A percentile compares a stretch with the other conserved stretches of the same genome.
Conservation (phyloP, 2,329 filamentous ascomycete species). For the Helotiales sp. region DNA sequence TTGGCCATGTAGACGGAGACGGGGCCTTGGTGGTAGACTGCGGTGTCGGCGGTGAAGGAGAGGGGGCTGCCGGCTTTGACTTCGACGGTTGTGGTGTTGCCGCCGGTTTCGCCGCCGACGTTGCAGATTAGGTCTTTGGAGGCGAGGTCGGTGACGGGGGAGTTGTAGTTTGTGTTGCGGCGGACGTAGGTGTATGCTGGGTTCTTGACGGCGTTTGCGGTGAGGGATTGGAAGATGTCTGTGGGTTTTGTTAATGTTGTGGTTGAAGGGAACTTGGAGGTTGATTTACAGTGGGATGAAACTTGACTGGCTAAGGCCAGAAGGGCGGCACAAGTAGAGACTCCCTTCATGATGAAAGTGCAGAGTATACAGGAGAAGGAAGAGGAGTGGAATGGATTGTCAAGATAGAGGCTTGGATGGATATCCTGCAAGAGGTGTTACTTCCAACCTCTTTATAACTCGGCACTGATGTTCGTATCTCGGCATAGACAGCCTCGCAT, state of each 20-base stretch:
- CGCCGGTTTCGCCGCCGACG: slow-evolving; percentile 31
- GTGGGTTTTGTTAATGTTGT: neutral
- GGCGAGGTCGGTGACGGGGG: slow-evolving; percentile 42
- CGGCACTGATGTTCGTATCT: neutral
- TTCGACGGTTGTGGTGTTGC: slow-evolving; percentile 26
- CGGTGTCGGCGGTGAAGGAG: slow-evolving; percentile 45
- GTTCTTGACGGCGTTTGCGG: slow-evolving; percentile 18
- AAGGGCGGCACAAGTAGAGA: slow-evolving; percentile 13
- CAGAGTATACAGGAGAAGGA: too few species aligned
- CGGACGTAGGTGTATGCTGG: slow-evolving; percentile 50
- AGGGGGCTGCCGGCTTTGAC: slow-evolving; percentile 42
- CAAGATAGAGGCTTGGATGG: neutral
- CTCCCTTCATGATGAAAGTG: slow-evolving; percentile 21
- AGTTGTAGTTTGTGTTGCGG: slow-evolving; percentile 44
- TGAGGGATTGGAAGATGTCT: slow-evolving; percentile 30
- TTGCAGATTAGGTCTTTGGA: slow-evolving; percentile 21
- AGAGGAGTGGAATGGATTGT: neutral
- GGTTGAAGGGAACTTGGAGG: neutral
- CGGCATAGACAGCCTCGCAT: neutral
- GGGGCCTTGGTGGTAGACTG: slow-evolving; percentile 36
- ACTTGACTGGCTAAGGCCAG: slow-evolving; percentile 21
- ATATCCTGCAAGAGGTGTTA: neutral
- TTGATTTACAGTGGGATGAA: slow-evolving; percentile 23
- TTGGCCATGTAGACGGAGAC: slow-evolving; percentile 38
- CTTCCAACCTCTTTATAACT: slow-evolving; percentile 1